Evolutionary conservation across 768 basidiomycete species (phyloP).

Genomic region (Psilocybe subaeruginosa): DNA sequence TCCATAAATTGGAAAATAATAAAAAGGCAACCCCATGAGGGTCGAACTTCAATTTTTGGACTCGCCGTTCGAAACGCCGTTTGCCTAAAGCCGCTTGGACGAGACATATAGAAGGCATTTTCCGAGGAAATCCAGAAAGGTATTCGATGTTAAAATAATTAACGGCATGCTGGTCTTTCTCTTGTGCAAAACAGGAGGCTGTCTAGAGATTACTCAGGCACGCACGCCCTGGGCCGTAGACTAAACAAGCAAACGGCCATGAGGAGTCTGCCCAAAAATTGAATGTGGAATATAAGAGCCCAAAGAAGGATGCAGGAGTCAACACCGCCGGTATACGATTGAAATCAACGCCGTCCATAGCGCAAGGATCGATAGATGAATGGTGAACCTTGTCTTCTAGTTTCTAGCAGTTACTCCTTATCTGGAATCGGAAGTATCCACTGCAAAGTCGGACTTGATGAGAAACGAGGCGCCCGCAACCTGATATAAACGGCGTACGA

Average conservation of each 20-base stretch:
- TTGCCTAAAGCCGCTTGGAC: too few species aligned
- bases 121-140: not conserved
- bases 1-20: not conserved
- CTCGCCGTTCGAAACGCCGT: too few species aligned
- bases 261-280: not conserved
- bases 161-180: not conserved
- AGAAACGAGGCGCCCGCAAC: not conserved
- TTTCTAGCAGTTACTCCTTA: too few species aligned
- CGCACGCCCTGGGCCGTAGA: not conserved
- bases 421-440: not conserved
- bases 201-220: not conserved
- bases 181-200: not conserved
- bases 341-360: not conserved
- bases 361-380: not conserved
- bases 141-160: not conserved
- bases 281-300: not conserved
- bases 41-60: not conserved
- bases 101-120: not conserved
- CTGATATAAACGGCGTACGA: not conserved
- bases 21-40: slow-evolving; percentile 1
- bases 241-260: not conserved
- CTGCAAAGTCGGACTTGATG: not conserved
- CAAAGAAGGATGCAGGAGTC: not conserved
- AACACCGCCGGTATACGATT: not conserved
- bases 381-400: too few species aligned